Evolutionary conservation across 2,329 filamentous ascomycete species (phyloP).

Genomic region (Chrysoporthe deuterocubensis): DNA sequence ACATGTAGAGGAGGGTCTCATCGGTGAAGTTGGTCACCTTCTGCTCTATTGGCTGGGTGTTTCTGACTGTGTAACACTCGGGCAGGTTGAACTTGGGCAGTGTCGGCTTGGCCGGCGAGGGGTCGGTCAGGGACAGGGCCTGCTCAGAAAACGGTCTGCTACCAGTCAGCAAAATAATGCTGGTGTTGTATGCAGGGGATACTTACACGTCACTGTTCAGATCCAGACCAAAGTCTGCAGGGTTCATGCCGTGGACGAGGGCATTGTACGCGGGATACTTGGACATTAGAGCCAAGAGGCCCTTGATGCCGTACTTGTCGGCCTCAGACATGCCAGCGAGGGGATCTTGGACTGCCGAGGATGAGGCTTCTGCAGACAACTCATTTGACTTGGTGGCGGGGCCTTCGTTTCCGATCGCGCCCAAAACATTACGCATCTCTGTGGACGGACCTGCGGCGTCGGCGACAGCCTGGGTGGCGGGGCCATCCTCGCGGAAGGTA

Average conservation of each 20-base stretch:
- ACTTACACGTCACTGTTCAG: slow-evolving; percentile 62
- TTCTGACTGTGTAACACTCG: slow-evolving; percentile 70
- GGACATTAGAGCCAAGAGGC: slow-evolving; percentile 65
- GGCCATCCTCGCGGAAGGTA: slow-evolving; percentile 49
- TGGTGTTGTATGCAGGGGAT: not conserved
- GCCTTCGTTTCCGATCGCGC: slow-evolving; percentile 52
- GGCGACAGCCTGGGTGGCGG: slow-evolving; percentile 40
- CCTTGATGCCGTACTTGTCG: slow-evolving; percentile 69
- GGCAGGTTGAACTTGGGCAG: slow-evolving; percentile 63
- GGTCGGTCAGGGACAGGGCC: slow-evolving; percentile 65
- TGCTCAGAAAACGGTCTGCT: slow-evolving; percentile 60
- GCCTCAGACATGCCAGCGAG: slow-evolving; percentile 63
- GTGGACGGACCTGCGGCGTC: slow-evolving; percentile 40
- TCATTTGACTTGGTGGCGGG: slow-evolving; percentile 47
- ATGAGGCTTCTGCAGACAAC: slow-evolving; percentile 26
- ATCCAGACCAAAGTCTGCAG: slow-evolving; percentile 60
- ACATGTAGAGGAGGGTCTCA: slow-evolving; percentile 71
- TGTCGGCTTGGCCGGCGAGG: slow-evolving; percentile 60
- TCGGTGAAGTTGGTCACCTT: slow-evolving; percentile 71
- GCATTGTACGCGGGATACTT: slow-evolving; percentile 67
- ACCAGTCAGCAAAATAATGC: slow-evolving; percentile 27
- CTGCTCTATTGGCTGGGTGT: slow-evolving; percentile 66
- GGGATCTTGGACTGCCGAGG: slow-evolving; percentile 54
- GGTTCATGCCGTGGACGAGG: slow-evolving; percentile 63
- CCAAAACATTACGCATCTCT: slow-evolving; percentile 47